Conservation (phyloP, 2,329 filamentous ascomycete species). For the Talaromyces albobiverticillius region DNA sequence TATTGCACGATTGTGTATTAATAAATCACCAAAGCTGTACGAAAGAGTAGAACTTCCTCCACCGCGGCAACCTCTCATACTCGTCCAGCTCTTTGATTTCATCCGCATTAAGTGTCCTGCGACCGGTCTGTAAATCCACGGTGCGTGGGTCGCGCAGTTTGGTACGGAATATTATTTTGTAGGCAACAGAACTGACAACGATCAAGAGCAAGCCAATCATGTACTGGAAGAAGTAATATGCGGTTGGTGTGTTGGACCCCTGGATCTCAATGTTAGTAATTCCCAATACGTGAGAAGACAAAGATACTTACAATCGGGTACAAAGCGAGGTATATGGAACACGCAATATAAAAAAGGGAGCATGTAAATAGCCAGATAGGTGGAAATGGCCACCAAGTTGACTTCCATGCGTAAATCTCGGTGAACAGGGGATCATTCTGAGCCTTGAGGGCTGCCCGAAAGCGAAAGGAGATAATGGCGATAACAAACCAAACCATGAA, state of each 20-base stretch:
- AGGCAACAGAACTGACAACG: constrained; percentile 19
- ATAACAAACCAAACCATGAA: constrained; percentile 37
- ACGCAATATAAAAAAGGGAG: constrained; percentile 1
- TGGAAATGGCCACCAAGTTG: constrained; percentile 1
- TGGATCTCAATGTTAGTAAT: not conserved
- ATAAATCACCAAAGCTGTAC: constrained; percentile 6
- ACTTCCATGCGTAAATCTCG: constrained; percentile 17
- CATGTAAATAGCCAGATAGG: constrained; percentile 18
- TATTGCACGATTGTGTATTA: no score
- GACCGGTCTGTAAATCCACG: constrained; percentile 22
- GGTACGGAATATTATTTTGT: constrained; percentile 25
- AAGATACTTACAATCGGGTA: not conserved
- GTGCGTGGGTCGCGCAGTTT: constrained; percentile 18
- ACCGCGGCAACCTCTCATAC: constrained; percentile 21
- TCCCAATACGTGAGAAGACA: not conserved
- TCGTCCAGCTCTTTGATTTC: constrained; percentile 23
- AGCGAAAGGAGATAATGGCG: constrained; percentile 29
- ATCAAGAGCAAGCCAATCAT: constrained; percentile 26
- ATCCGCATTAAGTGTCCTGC: constrained; percentile 19
- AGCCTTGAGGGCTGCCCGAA: constrained; percentile 23
- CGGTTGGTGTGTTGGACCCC: not conserved
- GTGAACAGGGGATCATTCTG: constrained; percentile 34
- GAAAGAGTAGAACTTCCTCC: constrained; percentile 19
- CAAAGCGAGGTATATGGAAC: constrained; percentile 13
- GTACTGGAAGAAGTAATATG: constrained; percentile 26